phyloP scores from a whole-genome alignment of 306 rosid genomes.

The Quercus ilex region DNA sequence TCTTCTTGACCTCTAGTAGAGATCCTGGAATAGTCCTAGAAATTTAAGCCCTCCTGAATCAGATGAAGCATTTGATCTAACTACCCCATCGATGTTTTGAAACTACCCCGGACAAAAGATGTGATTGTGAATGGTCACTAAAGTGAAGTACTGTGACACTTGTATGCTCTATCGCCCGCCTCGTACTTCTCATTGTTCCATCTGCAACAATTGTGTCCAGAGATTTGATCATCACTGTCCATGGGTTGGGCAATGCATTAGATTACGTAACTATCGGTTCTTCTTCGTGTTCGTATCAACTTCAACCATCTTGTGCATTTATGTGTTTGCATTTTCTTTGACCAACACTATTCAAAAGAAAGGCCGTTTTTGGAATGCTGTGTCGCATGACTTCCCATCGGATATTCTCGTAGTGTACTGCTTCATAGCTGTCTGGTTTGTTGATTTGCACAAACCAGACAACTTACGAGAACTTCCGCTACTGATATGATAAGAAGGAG shows the following conservation, averaged over 20 bases:
- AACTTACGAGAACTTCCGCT: too few relatives aligned
- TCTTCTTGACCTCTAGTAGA: conserved; percentile 76
- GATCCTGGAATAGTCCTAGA: conserved; percentile 95
- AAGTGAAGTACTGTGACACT: conserved; percentile 94
- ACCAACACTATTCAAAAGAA: too few relatives aligned
- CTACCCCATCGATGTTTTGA: conserved; percentile 94
- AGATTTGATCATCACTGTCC: conserved; percentile 99
- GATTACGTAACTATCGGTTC: conserved; percentile 21
- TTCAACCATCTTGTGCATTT: too few relatives aligned
- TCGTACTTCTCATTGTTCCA: conserved; percentile 95
- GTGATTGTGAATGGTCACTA: conserved; percentile 70
- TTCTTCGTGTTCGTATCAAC: too few relatives aligned
- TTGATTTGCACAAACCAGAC: too few relatives aligned
- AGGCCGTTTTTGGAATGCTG: too few relatives aligned
- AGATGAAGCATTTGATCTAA: conserved; percentile 53
- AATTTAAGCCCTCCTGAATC: conserved; percentile 75
- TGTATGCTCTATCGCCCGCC: conserved; percentile 95
- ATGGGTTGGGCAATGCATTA: conserved; percentile 99
- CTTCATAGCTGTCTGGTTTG: too few relatives aligned
- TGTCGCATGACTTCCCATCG: too few relatives aligned
- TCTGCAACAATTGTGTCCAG: conserved; percentile 96
- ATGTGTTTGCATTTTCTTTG: too few relatives aligned
- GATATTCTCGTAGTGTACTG: too few relatives aligned
- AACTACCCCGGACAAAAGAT: conserved; percentile 86
- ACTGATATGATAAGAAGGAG: too few relatives aligned